These are phyloP conservation scores for Schoenoplectus triqueter DNA, from an alignment of 202 grass and related monocot species.

Conservation along the genomic window DNA sequence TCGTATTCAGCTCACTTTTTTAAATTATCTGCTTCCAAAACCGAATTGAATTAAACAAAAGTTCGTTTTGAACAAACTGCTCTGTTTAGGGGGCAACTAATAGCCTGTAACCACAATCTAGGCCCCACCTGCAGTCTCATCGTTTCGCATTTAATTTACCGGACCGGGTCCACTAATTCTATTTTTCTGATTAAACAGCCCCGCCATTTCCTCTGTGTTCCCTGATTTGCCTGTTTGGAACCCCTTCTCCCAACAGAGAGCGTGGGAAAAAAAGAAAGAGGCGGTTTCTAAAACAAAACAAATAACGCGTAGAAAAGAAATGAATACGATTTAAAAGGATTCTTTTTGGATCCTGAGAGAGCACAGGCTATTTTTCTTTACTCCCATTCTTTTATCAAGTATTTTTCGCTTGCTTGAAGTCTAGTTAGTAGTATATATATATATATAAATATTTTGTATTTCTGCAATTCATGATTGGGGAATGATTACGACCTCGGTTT, in stretches of 20 bases:
- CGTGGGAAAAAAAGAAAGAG: background rate
- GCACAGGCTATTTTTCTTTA: too few relatives aligned
- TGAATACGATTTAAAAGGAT: background rate
- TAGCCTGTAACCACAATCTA: background rate
- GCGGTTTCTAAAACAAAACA: slow-evolving; percentile 22
- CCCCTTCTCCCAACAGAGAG: slow-evolving; percentile 1
- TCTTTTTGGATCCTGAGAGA: too few relatives aligned
- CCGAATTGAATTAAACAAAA: background rate
- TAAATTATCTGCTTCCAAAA: background rate
- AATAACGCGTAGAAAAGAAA: slow-evolving; percentile 17
- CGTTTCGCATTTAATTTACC: slow-evolving; percentile 21
- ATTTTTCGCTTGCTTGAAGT: background rate
- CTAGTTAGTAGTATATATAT: background rate
- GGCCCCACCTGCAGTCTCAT: background rate
- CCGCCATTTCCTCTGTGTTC: background rate
- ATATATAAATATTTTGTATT: background rate
- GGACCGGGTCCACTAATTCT: background rate
- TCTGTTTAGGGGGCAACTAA: background rate
- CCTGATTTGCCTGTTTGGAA: background rate
- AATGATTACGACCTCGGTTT: background rate
- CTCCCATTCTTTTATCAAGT: background rate
- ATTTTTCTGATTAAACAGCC: slow-evolving; percentile 14
- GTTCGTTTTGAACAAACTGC: background rate
- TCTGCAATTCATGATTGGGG: background rate
- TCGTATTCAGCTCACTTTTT: too few relatives aligned